Evolutionary conservation across 148 eudicot genomes (phyloP), one percentile per base, ranked within the genome.

Genomic region (Cornus kousa): DNA sequence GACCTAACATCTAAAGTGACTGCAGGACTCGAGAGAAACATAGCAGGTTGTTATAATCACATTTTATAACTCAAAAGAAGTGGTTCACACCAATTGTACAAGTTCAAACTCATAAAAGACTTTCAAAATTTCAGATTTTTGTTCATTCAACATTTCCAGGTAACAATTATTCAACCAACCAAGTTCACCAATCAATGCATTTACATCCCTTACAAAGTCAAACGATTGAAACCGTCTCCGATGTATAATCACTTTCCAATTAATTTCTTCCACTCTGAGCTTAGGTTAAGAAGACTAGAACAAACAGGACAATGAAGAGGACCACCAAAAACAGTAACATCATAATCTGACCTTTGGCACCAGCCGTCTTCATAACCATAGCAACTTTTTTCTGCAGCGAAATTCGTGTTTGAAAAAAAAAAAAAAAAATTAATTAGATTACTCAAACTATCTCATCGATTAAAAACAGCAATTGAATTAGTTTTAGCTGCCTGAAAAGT

Each of bases 341-440:
- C 97, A 93, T 87, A 62, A 93, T 53, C 78, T 93, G 98, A 68
- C 97, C 98, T 80, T 94, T 94, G 16, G 88, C 97, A 59, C 98
- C 89, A 68, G 98, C 95, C 86, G 90, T 95, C 88, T 95, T 95
- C 98, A 95, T 93, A 9, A 95, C 91, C 83, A 89, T 83, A 19
- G 82, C 91, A 72, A 95, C 97, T 81, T 95, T 95, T 90, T 95
- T 95, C 98, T 95, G 97, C 86, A 83, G 28, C 43, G 60, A 33
- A 40, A 59, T 60, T 70, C 17, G 6, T 46, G 11, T 13, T 23
- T 17, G 40, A 22, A 62, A 72, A 40, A 72, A 43, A 20, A 28
- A 28, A 28, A 35, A 0, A 35, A 0, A 35, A 0, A 35, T 35
- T 35, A 35, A 35, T 35, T 35, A 35, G 37, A 35, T 35, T 35